These are phyloP conservation scores for Trichophyton rubrum DNA, from an alignment of 2,329 filamentous ascomycete species.

Conservation along the genomic window DNA sequence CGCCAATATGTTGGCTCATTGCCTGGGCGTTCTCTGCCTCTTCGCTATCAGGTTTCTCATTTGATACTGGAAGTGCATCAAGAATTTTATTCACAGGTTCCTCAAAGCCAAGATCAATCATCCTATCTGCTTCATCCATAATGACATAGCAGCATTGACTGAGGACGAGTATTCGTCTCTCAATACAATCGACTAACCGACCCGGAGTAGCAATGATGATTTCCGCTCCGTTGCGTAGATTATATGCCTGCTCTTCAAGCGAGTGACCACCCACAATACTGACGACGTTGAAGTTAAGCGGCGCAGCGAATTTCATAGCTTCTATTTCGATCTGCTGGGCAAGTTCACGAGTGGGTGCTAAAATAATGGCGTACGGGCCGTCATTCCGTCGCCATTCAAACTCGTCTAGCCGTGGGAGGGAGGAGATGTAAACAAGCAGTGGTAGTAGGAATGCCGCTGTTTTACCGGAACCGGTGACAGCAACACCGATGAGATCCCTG, in stretches of 20 bases:
- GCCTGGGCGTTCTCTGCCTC: slow-evolving; percentile 72
- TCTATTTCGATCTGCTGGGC: slow-evolving; percentile 95
- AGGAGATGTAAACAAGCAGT: slow-evolving; percentile 84
- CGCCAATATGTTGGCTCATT: slow-evolving; percentile 71
- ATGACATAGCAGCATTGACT: slow-evolving; percentile 97
- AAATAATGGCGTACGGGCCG: slow-evolving; percentile 90
- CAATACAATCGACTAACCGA: slow-evolving; percentile 92
- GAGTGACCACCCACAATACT: slow-evolving; percentile 97
- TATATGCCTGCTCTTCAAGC: slow-evolving; percentile 84
- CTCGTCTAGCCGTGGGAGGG: slow-evolving; percentile 73
- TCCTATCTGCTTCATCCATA: slow-evolving; percentile 98
- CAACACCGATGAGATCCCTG: slow-evolving; percentile 93
- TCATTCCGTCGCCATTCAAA: slow-evolving; percentile 77
- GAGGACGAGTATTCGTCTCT: slow-evolving; percentile 78
- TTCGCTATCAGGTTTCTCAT: slow-evolving; percentile 91
- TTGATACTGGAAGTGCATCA: slow-evolving; percentile 78
- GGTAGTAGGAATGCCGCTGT: slow-evolving; percentile 91
- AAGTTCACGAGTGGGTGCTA: slow-evolving; percentile 91
- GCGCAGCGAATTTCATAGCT: slow-evolving; percentile 79
- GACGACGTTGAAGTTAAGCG: slow-evolving; percentile 85
- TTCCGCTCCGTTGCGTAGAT: slow-evolving; percentile 81
- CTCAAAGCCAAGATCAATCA: slow-evolving; percentile 98
- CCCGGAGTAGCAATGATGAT: slow-evolving; percentile 98
- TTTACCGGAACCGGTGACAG: slow-evolving; percentile 96
- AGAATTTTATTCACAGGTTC: slow-evolving; percentile 96